Conservation (phyloP, 257 asterid genomes). For the Salvia miltiorrhiza region DNA sequence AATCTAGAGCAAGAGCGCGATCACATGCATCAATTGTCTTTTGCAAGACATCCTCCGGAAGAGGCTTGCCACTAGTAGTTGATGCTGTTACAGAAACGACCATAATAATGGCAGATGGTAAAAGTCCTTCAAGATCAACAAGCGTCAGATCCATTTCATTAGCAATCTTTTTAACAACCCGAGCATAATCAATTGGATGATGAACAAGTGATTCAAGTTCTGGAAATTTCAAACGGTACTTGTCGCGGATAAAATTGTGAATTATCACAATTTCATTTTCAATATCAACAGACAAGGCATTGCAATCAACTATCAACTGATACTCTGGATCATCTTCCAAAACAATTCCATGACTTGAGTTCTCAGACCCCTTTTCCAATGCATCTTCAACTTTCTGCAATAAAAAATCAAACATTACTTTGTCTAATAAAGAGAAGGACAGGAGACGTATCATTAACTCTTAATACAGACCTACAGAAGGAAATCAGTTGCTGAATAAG, state of each 20-base stretch:
- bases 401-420: slow-evolving; percentile 12
- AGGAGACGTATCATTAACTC: background rate
- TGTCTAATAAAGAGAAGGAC: background rate
- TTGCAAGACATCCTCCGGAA: slow-evolving; percentile 79
- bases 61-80: slow-evolving; percentile 98
- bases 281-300: slow-evolving; percentile 85
- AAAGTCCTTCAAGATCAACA: slow-evolving; percentile 92
- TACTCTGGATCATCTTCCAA: slow-evolving; percentile 97
- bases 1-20: slow-evolving; percentile 78
- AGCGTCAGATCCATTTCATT: slow-evolving; percentile 88
- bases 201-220: slow-evolving; percentile 95
- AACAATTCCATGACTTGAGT: slow-evolving; percentile 48
- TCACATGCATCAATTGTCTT: slow-evolving; percentile 92
- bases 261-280: slow-evolving; percentile 88
- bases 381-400: slow-evolving; percentile 91
- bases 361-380: slow-evolving; percentile 59
- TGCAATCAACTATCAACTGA: slow-evolving; percentile 91
- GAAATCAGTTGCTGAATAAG: slow-evolving; percentile 25
- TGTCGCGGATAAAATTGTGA: slow-evolving; percentile 95
- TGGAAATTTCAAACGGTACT: slow-evolving; percentile 87
- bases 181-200: slow-evolving; percentile 96
- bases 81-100: slow-evolving; percentile 97
- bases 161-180: slow-evolving; percentile 85
- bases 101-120: slow-evolving; percentile 95
- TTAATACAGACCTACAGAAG: slow-evolving; percentile 26